phyloP scores from a whole-genome alignment of 768 basidiomycete genomes.

The Amylocystis lapponica region DNA sequence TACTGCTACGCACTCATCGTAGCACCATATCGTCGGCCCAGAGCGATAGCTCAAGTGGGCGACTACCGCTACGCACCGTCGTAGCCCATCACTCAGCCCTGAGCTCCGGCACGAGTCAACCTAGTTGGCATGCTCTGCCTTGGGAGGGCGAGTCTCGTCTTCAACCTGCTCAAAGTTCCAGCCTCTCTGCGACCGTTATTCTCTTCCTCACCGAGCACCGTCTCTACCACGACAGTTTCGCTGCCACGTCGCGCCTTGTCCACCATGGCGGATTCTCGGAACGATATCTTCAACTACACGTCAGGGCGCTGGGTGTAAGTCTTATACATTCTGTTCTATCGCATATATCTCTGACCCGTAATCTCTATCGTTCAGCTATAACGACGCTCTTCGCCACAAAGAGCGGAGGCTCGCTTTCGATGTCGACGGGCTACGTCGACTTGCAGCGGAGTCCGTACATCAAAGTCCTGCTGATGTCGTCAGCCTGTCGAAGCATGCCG shows the following conservation, averaged over 20 bases:
- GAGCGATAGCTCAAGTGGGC: no score
- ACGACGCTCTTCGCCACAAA: constrained; percentile 35
- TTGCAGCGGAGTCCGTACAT: constrained; percentile 39
- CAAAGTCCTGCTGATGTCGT: constrained; percentile 33
- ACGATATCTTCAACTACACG: constrained; percentile 20
- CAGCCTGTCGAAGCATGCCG: constrained; percentile 37
- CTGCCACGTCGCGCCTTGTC: constrained; percentile 11
- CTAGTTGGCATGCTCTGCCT: no score
- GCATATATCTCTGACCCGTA: constrained; percentile 8
- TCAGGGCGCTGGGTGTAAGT: constrained; percentile 24
- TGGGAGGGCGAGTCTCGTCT: constrained; percentile 4
- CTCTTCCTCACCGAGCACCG: constrained; percentile 1
- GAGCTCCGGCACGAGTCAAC: no score
- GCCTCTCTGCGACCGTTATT: constrained; percentile 2
- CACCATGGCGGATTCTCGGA: constrained; percentile 8
- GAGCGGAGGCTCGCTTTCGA: constrained; percentile 41
- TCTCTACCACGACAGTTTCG: constrained; percentile 3
- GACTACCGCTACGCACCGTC: no score
- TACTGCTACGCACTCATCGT: no score
- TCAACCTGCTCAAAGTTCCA: constrained; percentile 3
- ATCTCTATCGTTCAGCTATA: constrained; percentile 14
- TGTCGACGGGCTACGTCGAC: constrained; percentile 35
- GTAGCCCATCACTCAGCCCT: no score
- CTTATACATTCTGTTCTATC: constrained; percentile 7
- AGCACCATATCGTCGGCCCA: no score